Base-by-base conservation (phyloP, 2,329 filamentous ascomycete genomes). In the Botryosphaeria dothidea region DNA sequence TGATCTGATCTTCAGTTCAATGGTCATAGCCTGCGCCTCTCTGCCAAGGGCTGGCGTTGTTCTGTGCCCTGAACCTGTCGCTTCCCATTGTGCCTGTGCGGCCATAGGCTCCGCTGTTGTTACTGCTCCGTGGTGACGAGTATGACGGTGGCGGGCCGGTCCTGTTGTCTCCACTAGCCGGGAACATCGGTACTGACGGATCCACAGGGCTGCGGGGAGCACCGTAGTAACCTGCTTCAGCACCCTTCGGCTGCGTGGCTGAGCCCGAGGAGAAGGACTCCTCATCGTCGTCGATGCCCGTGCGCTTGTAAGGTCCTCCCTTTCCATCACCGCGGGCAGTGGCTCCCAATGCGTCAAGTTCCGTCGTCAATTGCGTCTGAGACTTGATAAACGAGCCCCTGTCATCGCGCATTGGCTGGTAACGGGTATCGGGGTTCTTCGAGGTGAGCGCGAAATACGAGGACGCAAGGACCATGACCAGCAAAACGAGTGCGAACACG, bases 331-430 rank as follows among this genome's bases (percentile, higher is more conserved):
- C 93, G 73, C 93, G 90, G 36, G 93, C 93, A 4, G 93, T 96
- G 17, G 91, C 92, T 69, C 92, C 93, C 65, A 97, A 82, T 8
- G 93, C 93, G 76, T 97, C 93, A 58, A 97, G 85, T 79, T 97
- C 93, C 7, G 93, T 96, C 4, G 90, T 92, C 17, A 97, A 83
- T 73, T 94, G 90, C 4, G 91, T 91, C 77, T 95, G 91, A 15
- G 93, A 97, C 83, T 97, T 97, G 88, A 97, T 97, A 81, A 98
- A 97, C 9, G 93, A 97, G 60, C 92, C 92, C 71, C 94, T 90
- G 78, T 98, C 94, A 73, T 98, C 94, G 63, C 91, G 90, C 93
- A 98, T 97, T 72, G 92, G 93, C 79, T 97, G 92, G 80, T 98
- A 98, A 67, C 93, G 90, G 46, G 91, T 92, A 75, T 98, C 94